phyloP scores from a whole-genome alignment of 768 basidiomycete genomes.

The Leccinum rimulosum region DNA sequence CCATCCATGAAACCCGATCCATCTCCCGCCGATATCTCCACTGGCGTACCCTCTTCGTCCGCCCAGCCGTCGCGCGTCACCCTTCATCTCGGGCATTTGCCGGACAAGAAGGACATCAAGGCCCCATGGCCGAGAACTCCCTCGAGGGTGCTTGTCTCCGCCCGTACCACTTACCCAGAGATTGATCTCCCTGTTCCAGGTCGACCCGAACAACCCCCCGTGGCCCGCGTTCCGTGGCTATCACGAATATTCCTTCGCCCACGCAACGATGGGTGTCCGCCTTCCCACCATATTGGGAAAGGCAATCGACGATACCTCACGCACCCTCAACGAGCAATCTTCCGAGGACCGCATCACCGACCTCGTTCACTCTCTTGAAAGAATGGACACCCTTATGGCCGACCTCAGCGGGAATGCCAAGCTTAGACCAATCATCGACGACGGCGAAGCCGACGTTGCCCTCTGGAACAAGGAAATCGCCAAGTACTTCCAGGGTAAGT shows the following conservation, averaged over 20 bases:
- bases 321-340: conserved; percentile 84
- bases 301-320: conserved; percentile 88
- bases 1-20: conserved; percentile 7
- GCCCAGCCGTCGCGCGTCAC: conserved; percentile 58
- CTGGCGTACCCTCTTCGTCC: conserved; percentile 16
- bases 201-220: conserved; percentile 82
- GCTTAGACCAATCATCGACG: conserved; percentile 85
- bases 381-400: conserved; percentile 87
- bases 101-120: conserved; percentile 69
- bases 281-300: conserved; percentile 95
- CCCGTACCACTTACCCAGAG: neutral
- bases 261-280: conserved; percentile 95
- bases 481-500: conserved; percentile 83
- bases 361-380: conserved; percentile 79
- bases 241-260: conserved; percentile 78
- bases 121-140: conserved; percentile 74
- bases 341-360: conserved; percentile 83
- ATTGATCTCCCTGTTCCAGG: conserved; percentile 35
- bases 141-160: conserved; percentile 48
- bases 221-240: conserved; percentile 82
- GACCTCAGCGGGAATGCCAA: conserved; percentile 84
- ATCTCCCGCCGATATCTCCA: neutral
- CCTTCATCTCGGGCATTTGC: conserved; percentile 71
- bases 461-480: conserved; percentile 98
- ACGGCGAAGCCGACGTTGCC: conserved; percentile 87